phyloP scores from a whole-genome alignment of 805 yeast genomes.

The Metschnikowia proteae region DNA sequence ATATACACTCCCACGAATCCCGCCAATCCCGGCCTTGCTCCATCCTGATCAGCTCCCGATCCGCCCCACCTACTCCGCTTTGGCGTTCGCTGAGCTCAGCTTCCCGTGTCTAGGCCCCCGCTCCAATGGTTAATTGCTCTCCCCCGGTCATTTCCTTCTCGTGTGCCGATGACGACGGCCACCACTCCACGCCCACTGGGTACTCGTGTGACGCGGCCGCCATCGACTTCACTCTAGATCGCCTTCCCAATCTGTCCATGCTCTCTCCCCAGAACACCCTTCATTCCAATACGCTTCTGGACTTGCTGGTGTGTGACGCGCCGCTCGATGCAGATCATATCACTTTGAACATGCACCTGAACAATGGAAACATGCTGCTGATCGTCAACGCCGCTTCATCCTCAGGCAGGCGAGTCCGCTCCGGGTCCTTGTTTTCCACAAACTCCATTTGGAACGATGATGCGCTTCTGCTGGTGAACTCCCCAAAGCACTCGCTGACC shows the following conservation, averaged over 20 bases:
- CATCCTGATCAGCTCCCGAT: no score
- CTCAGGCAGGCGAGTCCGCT: slow-evolving; percentile 41
- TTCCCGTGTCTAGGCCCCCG: not conserved
- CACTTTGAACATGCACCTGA: not conserved
- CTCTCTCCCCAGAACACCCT: slow-evolving; percentile 11
- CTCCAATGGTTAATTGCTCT: slow-evolving; percentile 12
- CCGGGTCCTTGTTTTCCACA: slow-evolving; percentile 50
- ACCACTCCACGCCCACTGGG: not conserved
- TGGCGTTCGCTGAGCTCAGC: no score
- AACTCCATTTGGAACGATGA: slow-evolving; percentile 61
- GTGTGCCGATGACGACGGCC: slow-evolving; percentile 8
- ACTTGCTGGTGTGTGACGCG: slow-evolving; percentile 5
- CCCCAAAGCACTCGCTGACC: slow-evolving; percentile 14
- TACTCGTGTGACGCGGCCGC: not conserved
- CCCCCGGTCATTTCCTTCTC: slow-evolving; percentile 16
- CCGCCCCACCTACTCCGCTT: no score
- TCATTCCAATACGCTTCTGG: slow-evolving; percentile 9
- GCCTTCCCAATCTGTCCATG: slow-evolving; percentile 1
- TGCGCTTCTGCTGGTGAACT: slow-evolving; percentile 14
- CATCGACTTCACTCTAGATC: slow-evolving; percentile 1
- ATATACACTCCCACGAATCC: not conserved
- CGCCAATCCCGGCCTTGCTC: not conserved
- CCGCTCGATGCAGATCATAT: slow-evolving; percentile 2
- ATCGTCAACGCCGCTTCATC: slow-evolving; percentile 11
- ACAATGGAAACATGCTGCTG: slow-evolving; percentile 12